A percentile compares a stretch with the other conserved stretches of the same genome.
Conservation (phyloP, 495 filamentous ascomycete genomes). For the Lasiosphaeria hispida region DNA sequence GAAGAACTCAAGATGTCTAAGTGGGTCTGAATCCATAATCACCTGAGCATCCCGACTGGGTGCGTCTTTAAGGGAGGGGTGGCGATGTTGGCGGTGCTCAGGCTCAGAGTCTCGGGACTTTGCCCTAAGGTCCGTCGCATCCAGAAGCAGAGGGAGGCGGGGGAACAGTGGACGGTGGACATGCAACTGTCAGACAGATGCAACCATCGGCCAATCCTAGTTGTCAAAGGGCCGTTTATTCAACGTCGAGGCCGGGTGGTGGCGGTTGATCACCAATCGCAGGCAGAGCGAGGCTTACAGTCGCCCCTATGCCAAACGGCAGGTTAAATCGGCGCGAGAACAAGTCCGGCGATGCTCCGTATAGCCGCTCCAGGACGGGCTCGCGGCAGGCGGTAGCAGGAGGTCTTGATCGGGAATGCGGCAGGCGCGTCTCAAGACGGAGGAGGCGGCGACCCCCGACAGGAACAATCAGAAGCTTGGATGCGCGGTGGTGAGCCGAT, state of each 20-base stretch:
- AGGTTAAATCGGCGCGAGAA: too few relatives aligned
- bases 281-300: too few relatives aligned
- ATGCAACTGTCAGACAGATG: not conserved
- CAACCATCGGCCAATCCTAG: not conserved
- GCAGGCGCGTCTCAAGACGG: too few relatives aligned
- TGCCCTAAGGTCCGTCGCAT: not conserved
- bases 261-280: too few relatives aligned
- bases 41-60: constrained; percentile 23
- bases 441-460: not conserved
- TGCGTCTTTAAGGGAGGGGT: not conserved
- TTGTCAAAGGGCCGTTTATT: not conserved
- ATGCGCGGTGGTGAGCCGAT: not conserved
- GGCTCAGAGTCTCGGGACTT: not conserved
- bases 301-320: too few relatives aligned
- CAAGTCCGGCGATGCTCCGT: too few relatives aligned
- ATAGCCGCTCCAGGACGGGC: too few relatives aligned
- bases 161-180: not conserved
- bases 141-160: not conserved
- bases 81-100: not conserved
- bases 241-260: not conserved
- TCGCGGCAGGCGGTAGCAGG: too few relatives aligned
- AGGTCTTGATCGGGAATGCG: too few relatives aligned
- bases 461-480: not conserved
- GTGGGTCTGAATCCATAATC: constrained; percentile 34
- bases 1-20: constrained; percentile 35